Evolutionary conservation across 768 basidiomycete species (phyloP), one percentile per base, ranked within the genome.

Genomic region (Lentinula edodes): DNA sequence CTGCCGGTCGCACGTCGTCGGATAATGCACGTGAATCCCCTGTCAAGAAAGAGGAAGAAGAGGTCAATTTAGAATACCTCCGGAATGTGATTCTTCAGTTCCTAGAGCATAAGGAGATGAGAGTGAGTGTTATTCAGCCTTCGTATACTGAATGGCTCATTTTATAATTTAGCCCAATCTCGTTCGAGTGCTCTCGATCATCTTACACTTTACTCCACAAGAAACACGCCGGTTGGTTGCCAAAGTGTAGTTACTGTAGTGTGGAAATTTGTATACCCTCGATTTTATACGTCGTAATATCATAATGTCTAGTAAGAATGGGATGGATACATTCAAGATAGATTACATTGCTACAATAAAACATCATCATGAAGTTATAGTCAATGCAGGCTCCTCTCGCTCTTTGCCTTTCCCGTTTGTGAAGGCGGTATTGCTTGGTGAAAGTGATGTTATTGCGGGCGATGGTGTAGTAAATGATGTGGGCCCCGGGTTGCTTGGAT

Each of bases 21-120:
- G 70, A 15, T 65, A 42, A 41, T 18, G 38, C 72, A 38, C 46
- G 12, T 20, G 23, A 20, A 6, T 5, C 71, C 36, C 69, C 71
- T 6, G 68, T 77, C 2, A 65, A 65, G 9, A 81, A 76, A 59
- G 83, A 83, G 10, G 95, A 98, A 48, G 95, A 96, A 69, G 96
- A 96, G 63, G 84, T 98, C 59, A 98, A 96, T 69, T 76, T 96
- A 7, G 97, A 98, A 75, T 99, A 99, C 73, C 74, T 99, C 51
- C 82, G 97, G 61, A 98, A 98, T 72, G 91, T 98, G 36, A 93
- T 98, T 61, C 73, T 99, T 51, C 97, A 98, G 72, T 99, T 99
- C 77, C 79, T 99, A 54, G 97, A 99, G 71, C 92, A 98, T 75
- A 95, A 96, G 71, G 95, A 98, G 73, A 98, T 98, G 95, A 83